These are phyloP conservation scores for Trametes punicea DNA, from an alignment of 768 basidiomycete species.

Conservation along the genomic window DNA sequence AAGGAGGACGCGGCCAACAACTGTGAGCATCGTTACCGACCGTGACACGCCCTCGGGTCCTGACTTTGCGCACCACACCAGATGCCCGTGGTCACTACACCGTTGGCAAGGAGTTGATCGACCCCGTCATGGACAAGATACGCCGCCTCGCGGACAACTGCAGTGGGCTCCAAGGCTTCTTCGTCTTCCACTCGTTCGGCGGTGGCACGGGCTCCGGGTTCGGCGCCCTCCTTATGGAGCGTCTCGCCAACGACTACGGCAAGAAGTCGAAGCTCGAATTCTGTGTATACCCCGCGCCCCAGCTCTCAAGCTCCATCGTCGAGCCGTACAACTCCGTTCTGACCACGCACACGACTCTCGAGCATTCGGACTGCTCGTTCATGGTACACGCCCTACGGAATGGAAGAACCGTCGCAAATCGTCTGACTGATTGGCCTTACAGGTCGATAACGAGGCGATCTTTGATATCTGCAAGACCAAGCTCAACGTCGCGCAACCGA, in stretches of 20 bases:
- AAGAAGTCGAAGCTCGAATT: slow-evolving; percentile 99
- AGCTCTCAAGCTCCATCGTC: slow-evolving; percentile 90
- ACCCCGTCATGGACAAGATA: slow-evolving; percentile 92
- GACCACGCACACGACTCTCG: slow-evolving; percentile 97
- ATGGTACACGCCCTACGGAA: slow-evolving; percentile 53
- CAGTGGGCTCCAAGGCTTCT: slow-evolving; percentile 96
- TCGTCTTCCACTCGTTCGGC: slow-evolving; percentile 99
- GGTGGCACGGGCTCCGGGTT: slow-evolving; percentile 99
- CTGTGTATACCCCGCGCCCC: slow-evolving; percentile 93
- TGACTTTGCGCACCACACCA: too few species aligned
- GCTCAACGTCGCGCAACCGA: slow-evolving; percentile 78
- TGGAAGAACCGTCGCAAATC: not conserved
- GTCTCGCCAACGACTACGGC: slow-evolving; percentile 94
- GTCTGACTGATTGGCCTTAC: not conserved
- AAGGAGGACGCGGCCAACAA: slow-evolving; percentile 99
- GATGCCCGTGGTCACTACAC: slow-evolving; percentile 99
- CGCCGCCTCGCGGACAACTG: slow-evolving; percentile 96
- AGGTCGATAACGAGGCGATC: slow-evolving; percentile 99
- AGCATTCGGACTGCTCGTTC: slow-evolving; percentile 99
- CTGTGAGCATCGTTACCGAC: slow-evolving; percentile 49
- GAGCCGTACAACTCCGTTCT: slow-evolving; percentile 98
- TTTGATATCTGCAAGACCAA: slow-evolving; percentile 99
- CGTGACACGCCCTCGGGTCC: slow-evolving; percentile 9
- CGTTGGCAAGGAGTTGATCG: slow-evolving; percentile 97
- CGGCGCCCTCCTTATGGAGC: slow-evolving; percentile 93